These are phyloP conservation scores for Yarrowia osloensis DNA, from an alignment of 805 yeast species.

Conservation along the genomic window DNA sequence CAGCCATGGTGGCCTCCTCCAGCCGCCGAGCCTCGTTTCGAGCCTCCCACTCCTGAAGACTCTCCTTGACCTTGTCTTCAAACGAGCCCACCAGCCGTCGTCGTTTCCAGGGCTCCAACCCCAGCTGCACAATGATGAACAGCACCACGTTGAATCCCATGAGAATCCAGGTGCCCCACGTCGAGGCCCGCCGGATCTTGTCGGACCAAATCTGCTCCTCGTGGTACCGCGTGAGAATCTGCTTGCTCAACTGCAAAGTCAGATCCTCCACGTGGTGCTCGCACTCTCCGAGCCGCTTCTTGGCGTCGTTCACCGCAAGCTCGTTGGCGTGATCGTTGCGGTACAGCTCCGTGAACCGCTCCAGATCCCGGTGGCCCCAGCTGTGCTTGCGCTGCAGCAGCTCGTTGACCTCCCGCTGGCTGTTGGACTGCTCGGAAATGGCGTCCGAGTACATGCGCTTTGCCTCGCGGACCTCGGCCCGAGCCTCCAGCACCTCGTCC, in stretches of 20 bases:
- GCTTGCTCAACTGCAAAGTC: conserved; percentile 67
- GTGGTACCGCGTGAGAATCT: conserved; percentile 84
- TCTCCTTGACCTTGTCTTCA: conserved; percentile 70
- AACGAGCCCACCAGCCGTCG: conserved; percentile 76
- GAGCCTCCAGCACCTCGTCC: conserved; percentile 49
- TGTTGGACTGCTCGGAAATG: conserved; percentile 59
- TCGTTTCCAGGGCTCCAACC: conserved; percentile 95
- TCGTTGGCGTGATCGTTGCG: conserved; percentile 78
- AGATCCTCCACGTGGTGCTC: conserved; percentile 69
- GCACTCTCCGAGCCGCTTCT: conserved; percentile 50
- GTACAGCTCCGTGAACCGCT: conserved; percentile 78
- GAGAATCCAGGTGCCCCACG: conserved; percentile 92
- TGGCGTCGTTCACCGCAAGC: conserved; percentile 55
- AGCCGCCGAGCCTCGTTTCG: conserved; percentile 8
- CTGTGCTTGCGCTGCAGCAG: conserved; percentile 77
- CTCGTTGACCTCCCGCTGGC: conserved; percentile 87
- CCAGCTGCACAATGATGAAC: conserved; percentile 77
- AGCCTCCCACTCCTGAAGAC: conserved; percentile 33
- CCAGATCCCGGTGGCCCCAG: conserved; percentile 81
- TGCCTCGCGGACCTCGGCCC: conserved; percentile 50
- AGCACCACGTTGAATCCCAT: conserved; percentile 84
- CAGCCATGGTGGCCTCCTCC: conserved; percentile 21
- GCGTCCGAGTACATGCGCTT: conserved; percentile 62
- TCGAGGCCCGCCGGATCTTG: conserved; percentile 87
- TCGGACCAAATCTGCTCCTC: conserved; percentile 99